These are phyloP conservation scores for Lentinula novae-zelandiae DNA, from an alignment of 1,284 basidiomycete species.

Conservation along the genomic window DNA sequence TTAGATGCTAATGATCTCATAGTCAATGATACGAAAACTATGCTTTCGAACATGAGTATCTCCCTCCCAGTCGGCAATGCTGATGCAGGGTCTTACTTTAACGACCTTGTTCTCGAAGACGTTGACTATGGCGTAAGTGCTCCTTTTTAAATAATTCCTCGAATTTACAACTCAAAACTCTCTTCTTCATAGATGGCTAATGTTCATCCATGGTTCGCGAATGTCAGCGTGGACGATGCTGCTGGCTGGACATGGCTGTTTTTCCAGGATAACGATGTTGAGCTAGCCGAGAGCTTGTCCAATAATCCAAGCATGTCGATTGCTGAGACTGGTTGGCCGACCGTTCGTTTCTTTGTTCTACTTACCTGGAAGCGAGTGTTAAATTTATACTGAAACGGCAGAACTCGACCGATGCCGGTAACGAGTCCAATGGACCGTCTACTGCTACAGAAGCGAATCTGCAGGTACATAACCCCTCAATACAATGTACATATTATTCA, in stretches of 20 bases:
- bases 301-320: constrained; percentile 34
- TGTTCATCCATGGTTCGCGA: constrained; percentile 20
- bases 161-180: not conserved
- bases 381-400: not conserved
- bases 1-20: constrained; percentile 19
- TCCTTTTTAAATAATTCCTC: not conserved
- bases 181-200: constrained; percentile 15
- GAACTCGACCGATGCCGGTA: constrained; percentile 21
- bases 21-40: constrained; percentile 50
- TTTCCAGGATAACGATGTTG: constrained; percentile 27
- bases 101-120: constrained; percentile 50
- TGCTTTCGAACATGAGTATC: constrained; percentile 40
- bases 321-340: constrained; percentile 66
- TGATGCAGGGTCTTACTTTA: constrained; percentile 77
- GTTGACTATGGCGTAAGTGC: constrained; percentile 57
- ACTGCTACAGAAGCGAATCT: constrained; percentile 53
- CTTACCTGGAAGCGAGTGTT: not conserved
- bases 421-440: constrained; percentile 47
- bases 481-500: constrained; percentile 1
- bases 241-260: constrained; percentile 29
- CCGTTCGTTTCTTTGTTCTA: constrained; percentile 28
- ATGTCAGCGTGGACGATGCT: constrained; percentile 17
- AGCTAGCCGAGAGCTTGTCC: constrained; percentile 20
- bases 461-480: constrained; percentile 33
- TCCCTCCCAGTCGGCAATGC: constrained; percentile 67